Percentiles rank a stretch among this genome's conserved stretches.
Evolutionary conservation across 352 stramenopile genomes (phyloP).

Genomic region (Achlya hypogyna): DNA sequence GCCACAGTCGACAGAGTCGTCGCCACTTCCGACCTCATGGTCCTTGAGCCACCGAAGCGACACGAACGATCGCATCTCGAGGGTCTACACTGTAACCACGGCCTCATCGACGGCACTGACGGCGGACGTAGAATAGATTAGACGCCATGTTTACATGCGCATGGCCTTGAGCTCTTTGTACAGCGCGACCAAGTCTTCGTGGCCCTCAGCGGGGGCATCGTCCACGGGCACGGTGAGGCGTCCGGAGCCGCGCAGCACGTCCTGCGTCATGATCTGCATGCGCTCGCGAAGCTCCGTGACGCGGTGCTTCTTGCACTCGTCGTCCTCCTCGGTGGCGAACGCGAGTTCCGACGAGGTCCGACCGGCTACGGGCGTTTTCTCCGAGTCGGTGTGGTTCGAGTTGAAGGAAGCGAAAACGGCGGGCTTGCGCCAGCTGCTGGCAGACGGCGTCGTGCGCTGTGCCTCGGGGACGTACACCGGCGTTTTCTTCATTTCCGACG

Average conservation of each 20-base stretch:
- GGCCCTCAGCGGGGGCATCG: neutral
- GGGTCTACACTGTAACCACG: no score
- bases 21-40: no score
- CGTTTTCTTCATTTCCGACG: neutral
- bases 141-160: slow-evolving; percentile 21
- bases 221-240: neutral
- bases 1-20: no score
- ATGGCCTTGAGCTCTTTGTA: slow-evolving; percentile 21
- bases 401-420: neutral
- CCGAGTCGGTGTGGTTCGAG: slow-evolving; percentile 6
- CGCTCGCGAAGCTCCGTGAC: slow-evolving; percentile 7
- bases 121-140: no score
- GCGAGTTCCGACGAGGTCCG: neutral
- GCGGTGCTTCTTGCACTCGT: neutral
- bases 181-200: slow-evolving; percentile 6
- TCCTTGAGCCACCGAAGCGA: no score
- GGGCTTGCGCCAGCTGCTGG: neutral
- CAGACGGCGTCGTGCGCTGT: neutral
- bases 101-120: no score
- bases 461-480: neutral
- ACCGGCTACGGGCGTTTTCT: neutral
- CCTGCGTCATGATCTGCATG: slow-evolving; percentile 10
- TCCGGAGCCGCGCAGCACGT: neutral
- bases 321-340: neutral
- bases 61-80: no score